phyloP scores from a whole-genome alignment of 345 rosid species.

The Aegle marmelos region DNA sequence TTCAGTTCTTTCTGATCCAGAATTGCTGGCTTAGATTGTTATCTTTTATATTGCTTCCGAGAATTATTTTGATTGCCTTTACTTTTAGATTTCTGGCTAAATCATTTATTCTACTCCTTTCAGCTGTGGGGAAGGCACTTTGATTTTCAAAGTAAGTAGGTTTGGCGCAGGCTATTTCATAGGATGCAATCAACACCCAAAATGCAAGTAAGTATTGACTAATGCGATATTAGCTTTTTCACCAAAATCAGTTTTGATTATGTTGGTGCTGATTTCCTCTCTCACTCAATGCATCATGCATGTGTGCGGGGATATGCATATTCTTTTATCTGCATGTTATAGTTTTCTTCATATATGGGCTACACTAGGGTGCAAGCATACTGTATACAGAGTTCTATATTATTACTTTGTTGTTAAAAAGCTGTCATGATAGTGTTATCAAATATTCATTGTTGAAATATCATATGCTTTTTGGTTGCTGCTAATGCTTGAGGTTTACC shows the following conservation, averaged over 20 bases:
- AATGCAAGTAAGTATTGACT: conserved; percentile 77
- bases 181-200: conserved; percentile 89
- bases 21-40: not conserved
- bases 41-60: not conserved
- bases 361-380: not conserved
- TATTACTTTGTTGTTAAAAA: not conserved
- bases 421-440: not conserved
- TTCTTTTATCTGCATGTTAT: too few relatives aligned
- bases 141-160: conserved; percentile 83
- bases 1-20: not conserved
- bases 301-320: not conserved
- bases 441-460: not conserved
- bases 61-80: conserved; percentile 2
- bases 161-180: conserved; percentile 86
- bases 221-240: conserved; percentile 7
- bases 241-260: conserved; percentile 9
- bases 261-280: conserved; percentile 12
- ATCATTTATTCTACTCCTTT: conserved; percentile 18
- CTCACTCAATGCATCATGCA: not conserved
- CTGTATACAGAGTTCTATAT: not conserved
- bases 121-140: conserved; percentile 88
- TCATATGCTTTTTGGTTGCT: conserved; percentile 1
- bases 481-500: conserved; percentile 1
- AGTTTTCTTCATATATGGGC: too few relatives aligned
- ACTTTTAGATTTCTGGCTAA: not conserved